Conservation (phyloP, 2,329 filamentous ascomycete genomes). For the Alternaria triticina region DNA sequence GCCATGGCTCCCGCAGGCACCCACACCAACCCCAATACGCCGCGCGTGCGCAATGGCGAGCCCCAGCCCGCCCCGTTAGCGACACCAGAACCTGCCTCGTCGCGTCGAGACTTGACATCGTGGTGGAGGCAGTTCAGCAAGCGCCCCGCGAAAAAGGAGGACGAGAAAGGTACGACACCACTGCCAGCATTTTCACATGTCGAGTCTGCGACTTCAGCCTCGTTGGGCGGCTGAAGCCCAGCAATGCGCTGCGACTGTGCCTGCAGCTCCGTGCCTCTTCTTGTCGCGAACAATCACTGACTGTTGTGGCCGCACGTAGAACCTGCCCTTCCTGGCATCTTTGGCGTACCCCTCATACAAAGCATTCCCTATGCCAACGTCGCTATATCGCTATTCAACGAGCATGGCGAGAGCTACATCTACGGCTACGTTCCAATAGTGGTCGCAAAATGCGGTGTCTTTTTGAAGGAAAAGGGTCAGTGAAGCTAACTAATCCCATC, state of each 20-base stretch:
- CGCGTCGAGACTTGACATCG: slow-evolving; percentile 85
- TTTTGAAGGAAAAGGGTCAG: slow-evolving; percentile 94
- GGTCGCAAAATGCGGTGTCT: slow-evolving; percentile 97
- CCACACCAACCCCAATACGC: slow-evolving; percentile 47
- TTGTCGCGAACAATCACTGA: slow-evolving; percentile 32
- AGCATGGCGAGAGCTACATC: slow-evolving; percentile 92
- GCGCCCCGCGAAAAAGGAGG: slow-evolving; percentile 65
- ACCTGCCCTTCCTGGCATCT: slow-evolving; percentile 74
- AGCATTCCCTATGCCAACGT: slow-evolving; percentile 99
- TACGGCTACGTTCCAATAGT: slow-evolving; percentile 99
- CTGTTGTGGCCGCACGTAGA: slow-evolving; percentile 31
- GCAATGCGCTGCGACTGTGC: slow-evolving; percentile 5
- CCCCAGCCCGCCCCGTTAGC: slow-evolving; percentile 52
- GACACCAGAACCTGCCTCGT: slow-evolving; percentile 72
- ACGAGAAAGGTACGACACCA: slow-evolving; percentile 63
- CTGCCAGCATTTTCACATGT: not conserved
- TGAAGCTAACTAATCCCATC: not conserved
- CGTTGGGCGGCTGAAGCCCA: slow-evolving; percentile 21
- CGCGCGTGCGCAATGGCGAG: slow-evolving; percentile 52
- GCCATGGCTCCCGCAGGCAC: slow-evolving; percentile 49
- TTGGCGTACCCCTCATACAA: slow-evolving; percentile 88
- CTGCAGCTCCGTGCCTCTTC: slow-evolving; percentile 20
- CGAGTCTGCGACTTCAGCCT: not conserved
- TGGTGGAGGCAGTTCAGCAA: slow-evolving; percentile 97
- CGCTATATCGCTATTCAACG: slow-evolving; percentile 93